These are phyloP conservation scores for Clavulina sp. DNA, from an alignment of 768 basidiomycete species.

Conservation along the genomic window DNA sequence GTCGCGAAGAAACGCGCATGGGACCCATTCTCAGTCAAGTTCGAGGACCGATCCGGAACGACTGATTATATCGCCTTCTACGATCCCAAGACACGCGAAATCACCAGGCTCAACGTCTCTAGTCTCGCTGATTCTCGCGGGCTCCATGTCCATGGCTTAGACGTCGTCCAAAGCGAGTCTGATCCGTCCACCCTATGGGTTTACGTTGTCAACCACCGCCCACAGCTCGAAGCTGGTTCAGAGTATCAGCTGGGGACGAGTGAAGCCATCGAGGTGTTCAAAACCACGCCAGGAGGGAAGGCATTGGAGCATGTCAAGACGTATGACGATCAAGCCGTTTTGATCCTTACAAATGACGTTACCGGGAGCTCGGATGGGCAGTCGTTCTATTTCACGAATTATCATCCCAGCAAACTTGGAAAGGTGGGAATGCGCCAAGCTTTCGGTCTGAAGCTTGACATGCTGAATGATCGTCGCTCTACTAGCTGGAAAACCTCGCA, in stretches of 20 bases:
- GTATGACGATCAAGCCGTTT: neutral
- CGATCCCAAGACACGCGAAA: neutral
- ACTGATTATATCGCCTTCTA: neutral
- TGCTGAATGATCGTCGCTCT: neutral
- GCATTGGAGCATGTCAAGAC: neutral
- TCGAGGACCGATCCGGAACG: too few relatives aligned
- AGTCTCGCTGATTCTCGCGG: neutral
- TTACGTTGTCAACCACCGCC: neutral
- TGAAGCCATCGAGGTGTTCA: neutral
- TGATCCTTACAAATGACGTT: neutral
- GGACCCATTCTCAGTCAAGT: too few relatives aligned
- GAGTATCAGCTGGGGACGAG: neutral
- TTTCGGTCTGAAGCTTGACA: neutral
- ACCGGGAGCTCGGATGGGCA: neutral
- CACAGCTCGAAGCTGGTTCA: neutral
- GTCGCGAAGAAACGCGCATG: too few relatives aligned
- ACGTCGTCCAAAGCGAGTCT: neutral
- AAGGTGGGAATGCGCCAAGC: neutral
- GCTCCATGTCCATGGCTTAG: neutral
- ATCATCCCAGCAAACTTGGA: neutral
- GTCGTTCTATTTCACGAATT: neutral
- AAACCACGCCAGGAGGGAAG: neutral
- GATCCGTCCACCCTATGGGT: neutral
- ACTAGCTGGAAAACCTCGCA: neutral
- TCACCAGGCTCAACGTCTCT: neutral